Conservation (phyloP, 2,329 filamentous ascomycete species). For the Alternaria sp. region DNA sequence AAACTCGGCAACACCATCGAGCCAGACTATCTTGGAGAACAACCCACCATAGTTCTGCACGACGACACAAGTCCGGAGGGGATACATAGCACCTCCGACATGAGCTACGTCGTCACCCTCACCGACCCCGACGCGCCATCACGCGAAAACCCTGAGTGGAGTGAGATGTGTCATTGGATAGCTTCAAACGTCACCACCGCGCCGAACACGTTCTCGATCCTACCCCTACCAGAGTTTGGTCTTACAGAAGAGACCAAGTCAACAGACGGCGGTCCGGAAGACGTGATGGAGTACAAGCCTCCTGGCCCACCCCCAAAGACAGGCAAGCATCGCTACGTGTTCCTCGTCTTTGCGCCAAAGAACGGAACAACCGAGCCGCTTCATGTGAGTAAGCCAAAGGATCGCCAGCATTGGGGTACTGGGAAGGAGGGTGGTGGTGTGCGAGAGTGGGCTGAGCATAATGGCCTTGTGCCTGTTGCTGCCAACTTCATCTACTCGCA, state of each 20-base stretch:
- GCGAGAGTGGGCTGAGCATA: constrained; percentile 57
- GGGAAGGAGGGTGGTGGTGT: constrained; percentile 58
- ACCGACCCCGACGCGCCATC: constrained; percentile 67
- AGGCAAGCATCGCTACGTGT: constrained; percentile 64
- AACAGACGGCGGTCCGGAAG: constrained; percentile 31
- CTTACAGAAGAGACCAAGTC: constrained; percentile 6
- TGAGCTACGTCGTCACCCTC: constrained; percentile 58
- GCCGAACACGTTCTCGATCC: constrained; percentile 25
- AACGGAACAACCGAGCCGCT: constrained; percentile 53
- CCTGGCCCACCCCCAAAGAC: constrained; percentile 63
- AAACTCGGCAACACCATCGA: constrained; percentile 62
- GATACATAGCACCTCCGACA: constrained; percentile 24
- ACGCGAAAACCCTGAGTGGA: constrained; percentile 60
- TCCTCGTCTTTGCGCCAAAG: constrained; percentile 56
- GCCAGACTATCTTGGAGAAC: constrained; percentile 50
- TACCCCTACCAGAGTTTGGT: constrained; percentile 34
- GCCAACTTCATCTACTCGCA: constrained; percentile 56
- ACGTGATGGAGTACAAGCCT: constrained; percentile 59
- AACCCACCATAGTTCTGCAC: constrained; percentile 51
- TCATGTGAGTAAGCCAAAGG: constrained; percentile 54
- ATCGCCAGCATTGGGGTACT: constrained; percentile 64
- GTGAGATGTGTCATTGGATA: constrained; percentile 65
- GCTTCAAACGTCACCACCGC: constrained; percentile 46
- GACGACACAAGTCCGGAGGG: constrained; percentile 34
- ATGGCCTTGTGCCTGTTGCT: constrained; percentile 56